Percentiles rank a stretch among this genome's conserved stretches.
phyloP scores from a whole-genome alignment of 495 filamentous ascomycete genomes.

The Daldinia grandis region DNA sequence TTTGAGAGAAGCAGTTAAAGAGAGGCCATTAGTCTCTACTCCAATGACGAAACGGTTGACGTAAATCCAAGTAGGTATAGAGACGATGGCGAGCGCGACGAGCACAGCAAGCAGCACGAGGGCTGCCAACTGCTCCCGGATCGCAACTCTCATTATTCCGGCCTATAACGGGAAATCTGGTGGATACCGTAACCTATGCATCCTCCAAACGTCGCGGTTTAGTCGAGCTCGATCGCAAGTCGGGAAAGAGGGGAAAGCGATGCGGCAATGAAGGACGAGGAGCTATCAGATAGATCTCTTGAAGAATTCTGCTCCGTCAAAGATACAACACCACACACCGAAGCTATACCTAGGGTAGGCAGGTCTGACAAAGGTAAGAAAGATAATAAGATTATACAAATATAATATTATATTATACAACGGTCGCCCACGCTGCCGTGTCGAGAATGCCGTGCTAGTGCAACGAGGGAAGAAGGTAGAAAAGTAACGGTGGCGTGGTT shows the following conservation, averaged over 20 bases:
- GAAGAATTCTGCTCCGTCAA: background rate
- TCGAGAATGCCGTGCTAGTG: constrained; percentile 31
- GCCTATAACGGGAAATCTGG: constrained; percentile 47
- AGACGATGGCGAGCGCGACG: constrained; percentile 65
- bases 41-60: constrained; percentile 77
- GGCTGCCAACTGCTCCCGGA: constrained; percentile 80
- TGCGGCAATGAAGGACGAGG: background rate
- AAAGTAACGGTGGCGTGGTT: constrained; percentile 25
- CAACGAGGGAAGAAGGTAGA: constrained; percentile 13
- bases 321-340: constrained; percentile 19
- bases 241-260: background rate
- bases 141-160: constrained; percentile 78
- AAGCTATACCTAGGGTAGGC: constrained; percentile 21
- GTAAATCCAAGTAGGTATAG: constrained; percentile 69
- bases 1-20: constrained; percentile 85
- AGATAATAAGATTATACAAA: constrained; percentile 13
- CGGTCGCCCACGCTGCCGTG: constrained; percentile 14
- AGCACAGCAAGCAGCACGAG: constrained; percentile 76
- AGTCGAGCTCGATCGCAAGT: constrained; percentile 24
- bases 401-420: constrained; percentile 16
- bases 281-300: background rate
- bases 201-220: constrained; percentile 17
- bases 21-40: constrained; percentile 66
- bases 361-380: constrained; percentile 13
- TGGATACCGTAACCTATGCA: constrained; percentile 30